Conservation (phyloP, 805 yeast genomes). For the Candida palmyrensis region DNA sequence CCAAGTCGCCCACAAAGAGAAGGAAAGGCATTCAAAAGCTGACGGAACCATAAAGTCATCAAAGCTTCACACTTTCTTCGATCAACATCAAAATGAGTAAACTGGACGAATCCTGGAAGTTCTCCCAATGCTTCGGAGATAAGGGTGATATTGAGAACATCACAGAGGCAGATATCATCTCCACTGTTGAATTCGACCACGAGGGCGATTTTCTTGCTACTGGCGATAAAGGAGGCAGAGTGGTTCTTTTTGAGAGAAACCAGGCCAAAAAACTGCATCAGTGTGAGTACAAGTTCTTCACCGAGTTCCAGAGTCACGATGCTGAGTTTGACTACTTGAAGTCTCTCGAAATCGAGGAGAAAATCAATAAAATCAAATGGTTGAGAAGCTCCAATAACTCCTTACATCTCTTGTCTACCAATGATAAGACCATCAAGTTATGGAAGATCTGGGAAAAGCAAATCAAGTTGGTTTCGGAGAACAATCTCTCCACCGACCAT, state of each 20-base stretch:
- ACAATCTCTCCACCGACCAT: constrained; percentile 46
- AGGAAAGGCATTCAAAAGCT: not conserved
- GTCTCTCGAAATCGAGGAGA: constrained; percentile 95
- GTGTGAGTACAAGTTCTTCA: constrained; percentile 92
- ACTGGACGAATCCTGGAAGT: constrained; percentile 58
- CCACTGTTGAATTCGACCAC: constrained; percentile 94
- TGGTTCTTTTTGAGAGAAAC: constrained; percentile 90
- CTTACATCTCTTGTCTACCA: constrained; percentile 85
- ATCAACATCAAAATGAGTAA: not conserved
- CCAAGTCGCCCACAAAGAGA: no score
- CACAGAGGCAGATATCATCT: constrained; percentile 95
- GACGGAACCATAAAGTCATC: not conserved
- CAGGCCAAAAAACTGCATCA: constrained; percentile 52
- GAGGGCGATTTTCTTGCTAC: constrained; percentile 95
- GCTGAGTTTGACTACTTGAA: constrained; percentile 97
- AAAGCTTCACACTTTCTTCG: not conserved
- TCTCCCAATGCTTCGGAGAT: constrained; percentile 97
- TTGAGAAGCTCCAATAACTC: constrained; percentile 81
- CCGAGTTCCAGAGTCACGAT: constrained; percentile 97
- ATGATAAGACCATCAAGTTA: constrained; percentile 96
- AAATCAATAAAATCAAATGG: constrained; percentile 97
- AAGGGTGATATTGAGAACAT: constrained; percentile 94
- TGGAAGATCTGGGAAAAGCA: constrained; percentile 95
- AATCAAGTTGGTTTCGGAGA: constrained; percentile 87
- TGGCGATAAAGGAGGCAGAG: constrained; percentile 98